phyloP scores from a whole-genome alignment of 768 basidiomycete genomes.

The Dendrothele bispora region DNA sequence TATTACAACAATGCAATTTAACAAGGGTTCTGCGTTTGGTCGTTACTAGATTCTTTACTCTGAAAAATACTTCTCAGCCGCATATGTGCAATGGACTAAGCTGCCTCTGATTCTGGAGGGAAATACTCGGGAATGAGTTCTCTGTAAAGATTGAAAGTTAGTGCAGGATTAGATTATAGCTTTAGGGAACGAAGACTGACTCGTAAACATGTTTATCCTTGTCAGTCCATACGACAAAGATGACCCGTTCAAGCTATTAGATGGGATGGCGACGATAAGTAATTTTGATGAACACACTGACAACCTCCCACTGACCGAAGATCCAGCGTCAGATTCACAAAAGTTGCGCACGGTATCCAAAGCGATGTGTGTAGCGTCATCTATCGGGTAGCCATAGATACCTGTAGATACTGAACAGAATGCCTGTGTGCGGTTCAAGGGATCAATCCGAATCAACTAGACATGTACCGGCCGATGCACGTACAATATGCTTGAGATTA shows the following conservation, averaged over 20 bases:
- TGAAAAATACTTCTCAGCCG: too few relatives aligned
- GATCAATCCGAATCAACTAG: background rate
- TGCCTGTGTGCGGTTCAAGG: conserved; percentile 44
- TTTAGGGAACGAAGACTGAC: conserved; percentile 55
- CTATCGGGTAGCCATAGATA: conserved; percentile 76
- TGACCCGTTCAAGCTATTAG: conserved; percentile 61
- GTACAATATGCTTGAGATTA: conserved; percentile 62
- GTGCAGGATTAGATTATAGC: background rate
- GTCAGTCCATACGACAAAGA: conserved; percentile 75
- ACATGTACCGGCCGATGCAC: conserved; percentile 20
- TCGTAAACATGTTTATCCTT: conserved; percentile 53
- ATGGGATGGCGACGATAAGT: background rate
- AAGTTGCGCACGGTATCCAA: conserved; percentile 56
- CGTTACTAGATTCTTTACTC: too few relatives aligned
- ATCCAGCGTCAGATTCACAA: conserved; percentile 51
- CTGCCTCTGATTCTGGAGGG: too few relatives aligned
- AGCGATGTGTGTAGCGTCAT: conserved; percentile 71
- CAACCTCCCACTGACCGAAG: conserved; percentile 38
- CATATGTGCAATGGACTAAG: too few relatives aligned
- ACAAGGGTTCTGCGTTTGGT: too few relatives aligned
- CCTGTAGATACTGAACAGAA: conserved; percentile 83
- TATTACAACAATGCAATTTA: too few relatives aligned
- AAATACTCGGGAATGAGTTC: conserved; percentile 65
- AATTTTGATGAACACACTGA: background rate
- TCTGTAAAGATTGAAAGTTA: conserved; percentile 19